Evolutionary conservation across 2,329 filamentous ascomycete genomes (phyloP).

Genomic region (Polychaeton citri): DNA sequence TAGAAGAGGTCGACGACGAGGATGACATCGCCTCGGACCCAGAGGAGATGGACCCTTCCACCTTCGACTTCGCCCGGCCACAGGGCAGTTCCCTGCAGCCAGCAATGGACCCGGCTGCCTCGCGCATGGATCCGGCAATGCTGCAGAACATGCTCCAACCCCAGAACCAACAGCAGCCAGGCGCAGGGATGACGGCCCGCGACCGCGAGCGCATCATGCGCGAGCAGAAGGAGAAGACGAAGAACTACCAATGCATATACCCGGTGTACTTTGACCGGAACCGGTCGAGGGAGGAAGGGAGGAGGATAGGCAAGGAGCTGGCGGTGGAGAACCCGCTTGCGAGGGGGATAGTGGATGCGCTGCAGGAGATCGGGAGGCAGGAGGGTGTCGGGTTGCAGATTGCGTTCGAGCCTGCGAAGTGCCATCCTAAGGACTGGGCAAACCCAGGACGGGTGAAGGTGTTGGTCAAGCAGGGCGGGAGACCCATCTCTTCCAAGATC

Average conservation of each 20-base stretch:
- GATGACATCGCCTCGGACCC: constrained; percentile 62
- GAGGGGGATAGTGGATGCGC: constrained; percentile 78
- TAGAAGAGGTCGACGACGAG: constrained; percentile 85
- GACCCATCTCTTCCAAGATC: constrained; percentile 35
- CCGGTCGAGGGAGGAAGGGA: constrained; percentile 62
- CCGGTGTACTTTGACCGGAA: constrained; percentile 84
- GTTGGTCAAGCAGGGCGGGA: constrained; percentile 51
- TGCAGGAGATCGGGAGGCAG: constrained; percentile 42
- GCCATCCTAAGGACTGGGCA: constrained; percentile 92
- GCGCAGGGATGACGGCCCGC: constrained; percentile 8
- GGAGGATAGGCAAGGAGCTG: constrained; percentile 58
- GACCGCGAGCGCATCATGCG: constrained; percentile 19
- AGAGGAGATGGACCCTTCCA: constrained; percentile 74
- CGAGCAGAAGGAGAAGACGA: constrained; percentile 45
- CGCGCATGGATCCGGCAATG: constrained; percentile 10
- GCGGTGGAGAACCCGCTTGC: constrained; percentile 80
- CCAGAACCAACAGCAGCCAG: constrained; percentile 1
- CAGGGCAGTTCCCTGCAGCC: constrained; percentile 12
- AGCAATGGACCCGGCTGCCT: constrained; percentile 7
- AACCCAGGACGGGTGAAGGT: constrained; percentile 88
- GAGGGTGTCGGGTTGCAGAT: constrained; percentile 39
- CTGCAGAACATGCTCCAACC: constrained; percentile 13
- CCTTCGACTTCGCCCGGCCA: constrained; percentile 31
- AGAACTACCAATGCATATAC: constrained; percentile 79
- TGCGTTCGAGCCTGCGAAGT: constrained; percentile 80